Percentiles rank a stretch among this genome's conserved stretches.
phyloP scores from a whole-genome alignment of 192 early-diverging fungal genomes.

The Podila horticola region DNA sequence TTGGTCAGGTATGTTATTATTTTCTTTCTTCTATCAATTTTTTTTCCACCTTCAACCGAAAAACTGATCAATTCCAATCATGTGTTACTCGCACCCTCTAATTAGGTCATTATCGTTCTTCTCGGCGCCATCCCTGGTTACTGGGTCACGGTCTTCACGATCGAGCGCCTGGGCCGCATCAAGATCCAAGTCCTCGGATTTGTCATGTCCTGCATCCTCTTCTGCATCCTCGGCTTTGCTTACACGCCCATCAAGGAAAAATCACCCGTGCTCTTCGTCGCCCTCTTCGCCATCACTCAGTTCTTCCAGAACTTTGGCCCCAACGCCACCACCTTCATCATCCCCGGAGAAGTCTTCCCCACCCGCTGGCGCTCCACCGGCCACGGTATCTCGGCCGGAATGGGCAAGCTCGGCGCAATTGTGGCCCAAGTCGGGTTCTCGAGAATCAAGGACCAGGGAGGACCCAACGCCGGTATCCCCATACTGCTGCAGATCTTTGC shows the following conservation, averaged over 20 bases:
- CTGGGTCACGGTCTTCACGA: slow-evolving; percentile 89
- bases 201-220: slow-evolving; percentile 38
- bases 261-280: slow-evolving; percentile 67
- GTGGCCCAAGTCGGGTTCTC: slow-evolving; percentile 67
- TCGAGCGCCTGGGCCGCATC: slow-evolving; percentile 75
- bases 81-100: background rate
- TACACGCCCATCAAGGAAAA: slow-evolving; percentile 67
- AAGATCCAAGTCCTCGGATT: slow-evolving; percentile 38
- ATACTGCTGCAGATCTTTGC: slow-evolving; percentile 68
- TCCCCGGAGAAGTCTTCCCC: slow-evolving; percentile 73
- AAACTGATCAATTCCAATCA: background rate
- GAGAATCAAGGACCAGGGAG: slow-evolving; percentile 62
- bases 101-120: slow-evolving; percentile 27
- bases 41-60: background rate
- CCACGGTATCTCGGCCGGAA: slow-evolving; percentile 71
- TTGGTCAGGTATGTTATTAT: slow-evolving; percentile 14
- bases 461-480: slow-evolving; percentile 60
- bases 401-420: slow-evolving; percentile 74
- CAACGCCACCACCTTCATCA: slow-evolving; percentile 84
- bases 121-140: slow-evolving; percentile 66
- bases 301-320: slow-evolving; percentile 96
- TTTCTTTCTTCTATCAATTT: background rate
- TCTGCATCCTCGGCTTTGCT: slow-evolving; percentile 72
- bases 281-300: slow-evolving; percentile 72
- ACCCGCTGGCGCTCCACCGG: slow-evolving; percentile 71